Evolutionary conservation across 78 protist genomes (phyloP).

Genomic region (Diacronema lutheri): DNA sequence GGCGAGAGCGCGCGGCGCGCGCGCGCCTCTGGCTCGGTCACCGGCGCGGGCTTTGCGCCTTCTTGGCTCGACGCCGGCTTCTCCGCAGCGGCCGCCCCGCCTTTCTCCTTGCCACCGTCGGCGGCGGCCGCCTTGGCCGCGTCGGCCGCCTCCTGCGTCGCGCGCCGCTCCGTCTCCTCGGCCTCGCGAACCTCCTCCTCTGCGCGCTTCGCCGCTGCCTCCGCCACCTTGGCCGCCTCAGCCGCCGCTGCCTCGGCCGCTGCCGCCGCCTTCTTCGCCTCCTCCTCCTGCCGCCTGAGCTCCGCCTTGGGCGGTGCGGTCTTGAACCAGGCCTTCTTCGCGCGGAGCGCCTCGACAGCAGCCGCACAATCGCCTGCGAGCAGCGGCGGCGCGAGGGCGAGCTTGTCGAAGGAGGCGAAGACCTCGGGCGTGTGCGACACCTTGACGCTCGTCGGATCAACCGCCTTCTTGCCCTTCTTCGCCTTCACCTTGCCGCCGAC

Average conservation of each 20-base stretch:
- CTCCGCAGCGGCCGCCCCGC: too few relatives aligned
- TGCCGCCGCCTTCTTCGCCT: neutral
- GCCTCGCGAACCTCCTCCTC: neutral
- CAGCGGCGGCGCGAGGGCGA: neutral
- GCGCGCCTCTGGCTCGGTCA: too few relatives aligned
- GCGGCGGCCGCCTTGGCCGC: too few relatives aligned
- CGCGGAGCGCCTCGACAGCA: neutral
- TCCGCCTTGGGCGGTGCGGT: constrained; percentile 22
- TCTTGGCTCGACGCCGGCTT: too few relatives aligned
- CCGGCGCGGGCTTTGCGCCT: too few relatives aligned
- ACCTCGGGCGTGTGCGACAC: neutral
- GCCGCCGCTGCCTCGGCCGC: neutral
- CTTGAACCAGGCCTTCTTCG: neutral
- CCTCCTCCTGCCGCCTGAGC: neutral
- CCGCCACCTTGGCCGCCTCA: neutral
- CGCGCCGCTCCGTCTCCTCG: too few relatives aligned
- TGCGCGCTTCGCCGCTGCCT: neutral
- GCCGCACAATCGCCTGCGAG: neutral
- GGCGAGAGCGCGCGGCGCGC: too few relatives aligned
- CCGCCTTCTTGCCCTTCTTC: neutral
- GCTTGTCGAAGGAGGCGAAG: neutral
- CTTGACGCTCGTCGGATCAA: neutral
- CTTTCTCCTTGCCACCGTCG: too few relatives aligned
- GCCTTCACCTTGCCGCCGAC: neutral
- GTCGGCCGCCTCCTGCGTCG: too few relatives aligned